phyloP scores from a whole-genome alignment of 495 filamentous ascomycete genomes.

The Copromyces sp. region DNA sequence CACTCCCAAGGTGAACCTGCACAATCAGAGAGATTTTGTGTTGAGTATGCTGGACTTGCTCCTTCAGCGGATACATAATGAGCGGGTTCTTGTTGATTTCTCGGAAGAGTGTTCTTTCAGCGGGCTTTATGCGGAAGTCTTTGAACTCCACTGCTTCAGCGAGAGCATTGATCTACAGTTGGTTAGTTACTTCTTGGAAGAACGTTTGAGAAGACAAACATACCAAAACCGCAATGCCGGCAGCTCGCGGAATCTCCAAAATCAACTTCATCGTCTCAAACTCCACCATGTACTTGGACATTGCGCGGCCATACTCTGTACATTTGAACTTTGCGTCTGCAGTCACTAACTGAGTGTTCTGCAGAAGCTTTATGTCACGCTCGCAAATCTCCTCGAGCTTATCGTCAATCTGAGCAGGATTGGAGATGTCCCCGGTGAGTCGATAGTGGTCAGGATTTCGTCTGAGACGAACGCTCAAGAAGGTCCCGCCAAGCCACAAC shows the following conservation, averaged over 20 bases:
- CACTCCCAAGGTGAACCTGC: slow-evolving; percentile 65
- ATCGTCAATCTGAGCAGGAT: slow-evolving; percentile 49
- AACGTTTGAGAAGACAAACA: slow-evolving; percentile 16
- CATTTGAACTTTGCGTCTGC: slow-evolving; percentile 42
- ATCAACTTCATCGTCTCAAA: slow-evolving; percentile 82
- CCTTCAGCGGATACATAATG: slow-evolving; percentile 71
- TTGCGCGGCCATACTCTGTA: slow-evolving; percentile 75
- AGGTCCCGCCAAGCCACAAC: slow-evolving; percentile 77
- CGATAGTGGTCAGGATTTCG: slow-evolving; percentile 74
- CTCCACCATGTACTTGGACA: slow-evolving; percentile 89
- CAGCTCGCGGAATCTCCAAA: slow-evolving; percentile 49
- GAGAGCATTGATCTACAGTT: slow-evolving; percentile 29
- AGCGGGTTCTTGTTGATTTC: slow-evolving; percentile 66
- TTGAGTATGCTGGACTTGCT: slow-evolving; percentile 54
- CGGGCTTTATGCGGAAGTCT: slow-evolving; percentile 56
- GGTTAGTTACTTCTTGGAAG: slow-evolving; percentile 22
- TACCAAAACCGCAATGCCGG: slow-evolving; percentile 63
- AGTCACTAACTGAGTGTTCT: slow-evolving; percentile 50
- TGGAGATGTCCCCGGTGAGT: slow-evolving; percentile 42
- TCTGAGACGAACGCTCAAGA: slow-evolving; percentile 73
- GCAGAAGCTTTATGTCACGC: slow-evolving; percentile 62
- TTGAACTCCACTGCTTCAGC: slow-evolving; percentile 70
- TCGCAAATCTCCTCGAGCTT: slow-evolving; percentile 72
- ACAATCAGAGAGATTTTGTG: slow-evolving; percentile 88
- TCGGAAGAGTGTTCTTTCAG: slow-evolving; percentile 68